Evolutionary conservation across 2,329 filamentous ascomycete genomes (phyloP), one percentile per base, ranked within the genome.

Genomic region (Claviceps pazoutovae): DNA sequence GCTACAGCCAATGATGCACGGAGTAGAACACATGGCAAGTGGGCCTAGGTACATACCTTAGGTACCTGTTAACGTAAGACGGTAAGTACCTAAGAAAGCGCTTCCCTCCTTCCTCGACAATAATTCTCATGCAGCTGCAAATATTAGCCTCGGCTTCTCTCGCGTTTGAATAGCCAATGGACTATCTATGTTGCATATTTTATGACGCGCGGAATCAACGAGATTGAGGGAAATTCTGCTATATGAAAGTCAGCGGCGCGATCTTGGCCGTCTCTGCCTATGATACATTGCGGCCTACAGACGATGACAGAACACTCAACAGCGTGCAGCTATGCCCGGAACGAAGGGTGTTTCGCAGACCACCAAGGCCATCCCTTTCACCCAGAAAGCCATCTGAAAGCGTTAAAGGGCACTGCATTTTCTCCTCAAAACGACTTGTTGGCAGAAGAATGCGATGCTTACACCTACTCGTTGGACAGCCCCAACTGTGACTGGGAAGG

Each of bases 341-440:
- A 50, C 19, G 56, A 62, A 4, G 43, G 44, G 14, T 68, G 62
- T 49, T 65, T 68, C 34, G 45, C 39, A 19, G 51, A 62, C 41
- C 54, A 66, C 34, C 55, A 23, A 37, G 53, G 36, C 1, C n/a
- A 49, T 2, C 63, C 61, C 0, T 68, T 63, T 50, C 55, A 58
- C n/a, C 60, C 64, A n/a, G 19, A 52, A 14, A 53, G 61, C 19
- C 55, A 59, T n/a, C 36, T 62, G 17, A 21, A 37, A 4, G 53
- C 52, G 7, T 52, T 68, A 21, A 17, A 46, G 46, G 17, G 13
- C 11, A 49, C 51, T 16, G 37, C 53, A 7, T 49, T 51, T 36
- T 39, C 21, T 9, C 21, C 37, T n/a, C 30, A 46, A 23, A 14
- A 37, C 3, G 38, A 50, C 21, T 21, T 34, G 26, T 48, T 50